phyloP scores from a whole-genome alignment of 2,329 filamentous ascomycete genomes.

The Penicillium sp. region DNA sequence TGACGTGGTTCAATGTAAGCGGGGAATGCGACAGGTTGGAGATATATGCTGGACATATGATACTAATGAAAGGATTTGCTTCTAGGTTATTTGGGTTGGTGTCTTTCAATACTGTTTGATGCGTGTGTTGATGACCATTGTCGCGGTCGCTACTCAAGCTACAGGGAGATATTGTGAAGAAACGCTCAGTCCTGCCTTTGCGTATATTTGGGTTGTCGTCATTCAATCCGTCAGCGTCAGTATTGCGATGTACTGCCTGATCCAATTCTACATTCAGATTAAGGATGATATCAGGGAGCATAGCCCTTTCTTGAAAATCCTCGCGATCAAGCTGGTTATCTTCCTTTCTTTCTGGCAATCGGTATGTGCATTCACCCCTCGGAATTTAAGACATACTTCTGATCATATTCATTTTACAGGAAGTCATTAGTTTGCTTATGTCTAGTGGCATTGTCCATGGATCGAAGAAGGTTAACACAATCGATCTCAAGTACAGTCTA shows the following conservation, averaged over 20 bases:
- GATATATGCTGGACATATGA: neutral
- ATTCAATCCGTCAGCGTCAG: constrained; percentile 73
- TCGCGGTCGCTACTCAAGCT: constrained; percentile 71
- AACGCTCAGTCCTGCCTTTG: constrained; percentile 74
- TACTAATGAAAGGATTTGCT: constrained; percentile 3
- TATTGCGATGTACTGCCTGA: constrained; percentile 84
- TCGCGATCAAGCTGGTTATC: constrained; percentile 87
- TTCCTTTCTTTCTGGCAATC: constrained; percentile 90
- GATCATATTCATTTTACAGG: constrained; percentile 29
- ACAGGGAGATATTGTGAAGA: constrained; percentile 73
- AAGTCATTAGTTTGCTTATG: constrained; percentile 62
- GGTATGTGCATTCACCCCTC: constrained; percentile 32
- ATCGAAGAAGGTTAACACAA: constrained; percentile 63
- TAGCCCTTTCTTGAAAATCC: constrained; percentile 73
- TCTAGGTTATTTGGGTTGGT: constrained; percentile 64
- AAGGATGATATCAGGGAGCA: constrained; percentile 67
- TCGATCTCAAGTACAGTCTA: constrained; percentile 78
- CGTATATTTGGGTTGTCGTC: constrained; percentile 75
- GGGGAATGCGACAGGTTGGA: neutral
- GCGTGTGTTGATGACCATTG: constrained; percentile 74
- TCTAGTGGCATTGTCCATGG: constrained; percentile 65
- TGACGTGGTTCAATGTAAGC: constrained; percentile 69
- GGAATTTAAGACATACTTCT: neutral
- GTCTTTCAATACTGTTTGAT: constrained; percentile 87
- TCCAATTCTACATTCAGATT: constrained; percentile 83